Evolutionary conservation across 2,329 filamentous ascomycete species (phyloP), one percentile per base, ranked within the genome.

Genomic region (Hypoxylon sp.): DNA sequence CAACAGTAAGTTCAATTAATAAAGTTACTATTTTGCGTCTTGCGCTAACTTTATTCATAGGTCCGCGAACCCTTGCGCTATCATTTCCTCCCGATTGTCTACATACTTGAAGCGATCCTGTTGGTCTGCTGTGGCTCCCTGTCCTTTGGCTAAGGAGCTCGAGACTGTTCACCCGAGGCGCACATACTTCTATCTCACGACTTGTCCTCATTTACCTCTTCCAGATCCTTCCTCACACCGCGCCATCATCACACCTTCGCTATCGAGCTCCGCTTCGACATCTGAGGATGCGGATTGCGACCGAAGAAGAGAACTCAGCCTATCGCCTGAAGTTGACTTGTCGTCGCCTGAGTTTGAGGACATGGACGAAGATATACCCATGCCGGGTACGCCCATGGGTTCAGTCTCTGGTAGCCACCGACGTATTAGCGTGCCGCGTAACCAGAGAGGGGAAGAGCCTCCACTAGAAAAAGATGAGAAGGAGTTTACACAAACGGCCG

Each of bases 101-200:
- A 89, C 92, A 34, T 99, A 97, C 81, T 86, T 98, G 76, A 97
- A 97, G 83, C 93, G 96, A 72, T 82, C 92, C 60, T 92, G 88
- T 72, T 93, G 92, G 94, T 92, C 89, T 28, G 89, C 91, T 6
- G 82, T 90, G 56, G 86, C 91, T 55, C 93, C 92, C 58, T 98
- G 96, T 80, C 95, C 96, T 2, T 83, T 98, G 60, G 93, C 93
- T 56, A 98, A 98, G 82, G 93, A 97, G 80, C 88, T 98, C 60
- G 93, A 98, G 78, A 90, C 92, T 43, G 91, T 95, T 45, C 95
- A 98, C 78, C 96, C 96, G 19, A 92, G 95, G 77, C 93, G 96
- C 80, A 94, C 97, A 50, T 98, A 97, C 84, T 98, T 97, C 82
- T 98, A 94, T 82, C 88, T 99, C 66, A 97, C 93, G 41, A 97